A percentile compares a stretch with the other conserved stretches of the same genome.
Evolutionary conservation across 2,329 filamentous ascomycete species (phyloP).

Genomic region (Tolypocladium amazonense): DNA sequence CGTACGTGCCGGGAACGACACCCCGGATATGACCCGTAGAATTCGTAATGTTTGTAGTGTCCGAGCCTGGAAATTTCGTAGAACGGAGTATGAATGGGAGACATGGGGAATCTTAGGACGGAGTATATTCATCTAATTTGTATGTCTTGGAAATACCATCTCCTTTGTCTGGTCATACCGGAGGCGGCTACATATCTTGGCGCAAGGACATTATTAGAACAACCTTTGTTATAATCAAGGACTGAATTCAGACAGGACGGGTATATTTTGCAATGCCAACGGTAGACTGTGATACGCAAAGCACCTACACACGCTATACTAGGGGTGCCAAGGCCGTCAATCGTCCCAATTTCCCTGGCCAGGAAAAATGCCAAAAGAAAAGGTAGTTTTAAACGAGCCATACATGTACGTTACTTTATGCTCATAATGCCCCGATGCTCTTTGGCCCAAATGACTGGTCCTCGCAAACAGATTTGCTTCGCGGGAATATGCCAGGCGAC

Average conservation of each 20-base stretch:
- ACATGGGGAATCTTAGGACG: background rate
- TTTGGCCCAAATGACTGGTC: background rate
- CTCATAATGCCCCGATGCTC: background rate
- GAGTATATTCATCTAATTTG: background rate
- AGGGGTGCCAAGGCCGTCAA: no score
- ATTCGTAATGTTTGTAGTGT: background rate
- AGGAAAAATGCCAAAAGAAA: background rate
- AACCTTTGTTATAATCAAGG: no score
- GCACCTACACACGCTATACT: no score
- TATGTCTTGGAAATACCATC: background rate
- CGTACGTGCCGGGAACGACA: constrained; percentile 29
- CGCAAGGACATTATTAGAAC: background rate
- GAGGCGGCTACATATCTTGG: background rate
- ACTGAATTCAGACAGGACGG: background rate
- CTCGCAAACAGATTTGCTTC: background rate
- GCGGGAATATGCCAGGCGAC: background rate
- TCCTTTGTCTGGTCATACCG: background rate
- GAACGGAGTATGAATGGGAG: background rate
- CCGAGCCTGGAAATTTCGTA: no score
- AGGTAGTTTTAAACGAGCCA: no score
- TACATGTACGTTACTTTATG: background rate
- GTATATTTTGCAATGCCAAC: background rate
- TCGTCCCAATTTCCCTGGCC: background rate
- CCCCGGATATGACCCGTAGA: constrained; percentile 14
- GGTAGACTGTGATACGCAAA: background rate